Base-by-base conservation (phyloP, 2,329 filamentous ascomycete species). In the Cryphonectria carpinicola region DNA sequence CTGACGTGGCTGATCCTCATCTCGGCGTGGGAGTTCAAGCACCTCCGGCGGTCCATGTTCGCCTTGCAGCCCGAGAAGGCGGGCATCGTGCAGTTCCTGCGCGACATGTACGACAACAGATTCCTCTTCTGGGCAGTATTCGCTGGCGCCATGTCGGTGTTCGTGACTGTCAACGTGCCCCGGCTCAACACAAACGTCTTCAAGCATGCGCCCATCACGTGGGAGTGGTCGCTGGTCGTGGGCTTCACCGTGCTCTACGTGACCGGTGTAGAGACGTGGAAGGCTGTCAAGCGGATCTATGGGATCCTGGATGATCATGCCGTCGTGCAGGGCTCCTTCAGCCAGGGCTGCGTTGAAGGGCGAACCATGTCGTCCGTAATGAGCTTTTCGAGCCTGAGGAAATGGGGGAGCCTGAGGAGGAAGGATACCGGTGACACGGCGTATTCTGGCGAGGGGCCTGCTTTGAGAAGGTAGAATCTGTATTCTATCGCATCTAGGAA, bases 21-120 rank as follows among this genome's bases (percentile, higher is more conserved):
- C 77, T 89, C 91, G 1, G 92, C 92, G 2, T 94, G 92, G 92
- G 91, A 94, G 81, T 92, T 93, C 82, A 90, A 93, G 81, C 88
- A 90, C 76, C 87, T 93, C 77, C 88, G 90, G 7, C 89, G 90
- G 19, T 92, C 89, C 61, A 86, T 94, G 81, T 93, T 94, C 84
- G 85, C 86, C 60, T 87, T 93, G 76, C 84, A 89, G 75, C 85
- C 87, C 1, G 82, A 85, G 37, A 82, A 84, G 78, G 77, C 80
- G 56, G 85, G 83, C 73, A 79, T 77, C 54, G 86, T 89, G 78
- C 84, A 87, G 39, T 78, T 90, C 64, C 87, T 88, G 80, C 82
- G 84, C 76, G 90, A 93, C 74, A 79, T 94, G 8, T 92, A 89
- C 82, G 82, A 85, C 73, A 94, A 94, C 83, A 84, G 85, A 72